Base-by-base conservation (phyloP, 768 basidiomycete genomes). In the Boletus reticuloceps region DNA sequence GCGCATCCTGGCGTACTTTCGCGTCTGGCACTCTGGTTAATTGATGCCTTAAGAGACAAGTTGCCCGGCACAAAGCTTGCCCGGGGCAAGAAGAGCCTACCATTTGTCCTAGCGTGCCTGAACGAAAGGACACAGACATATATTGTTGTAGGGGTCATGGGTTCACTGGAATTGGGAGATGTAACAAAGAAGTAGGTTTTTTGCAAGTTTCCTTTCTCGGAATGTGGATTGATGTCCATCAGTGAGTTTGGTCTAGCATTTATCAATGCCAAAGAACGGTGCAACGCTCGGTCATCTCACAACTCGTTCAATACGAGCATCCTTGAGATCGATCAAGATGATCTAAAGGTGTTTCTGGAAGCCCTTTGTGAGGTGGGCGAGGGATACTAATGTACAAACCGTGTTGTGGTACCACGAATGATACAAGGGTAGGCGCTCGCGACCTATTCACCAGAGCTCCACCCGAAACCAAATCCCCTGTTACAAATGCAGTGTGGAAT, bases 71-170 rank as follows among this genome's bases (percentile, higher is more conserved):
- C 69, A 29, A 74, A 78, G 17, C 79, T 78, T 41, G 72, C 75
- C 29, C 83, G 82, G 58, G 69, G 72, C 39, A 83, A 82, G 63
- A 88, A 85, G 73, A 83, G 83, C 54, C 71, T 98, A 47, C 97
- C 97, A 2, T 88, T 98, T 64, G 89, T 99, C 22, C 81, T 99
- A 7, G 96, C 95, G 3, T 95, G 92, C 66, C 72, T 95, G 48
- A 88, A 97, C 61, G 95, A 98, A 76, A 77, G 75, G 53, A 80
- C 79, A 38, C 82, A 81, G 20, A 85, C 83, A 25, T 98, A 91
- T 67, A 79, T 94, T 58, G 86, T 98, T 12, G 94, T 98, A 3
- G 97, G 97, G 59, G 83, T 98, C 32, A 94, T 89, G 66, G 94
- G 91, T 19, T 89, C 95, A 19, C 78, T 90, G 22, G 92, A 98